Conservation (phyloP, 345 rosid genomes). For the Boechera stricta region DNA sequence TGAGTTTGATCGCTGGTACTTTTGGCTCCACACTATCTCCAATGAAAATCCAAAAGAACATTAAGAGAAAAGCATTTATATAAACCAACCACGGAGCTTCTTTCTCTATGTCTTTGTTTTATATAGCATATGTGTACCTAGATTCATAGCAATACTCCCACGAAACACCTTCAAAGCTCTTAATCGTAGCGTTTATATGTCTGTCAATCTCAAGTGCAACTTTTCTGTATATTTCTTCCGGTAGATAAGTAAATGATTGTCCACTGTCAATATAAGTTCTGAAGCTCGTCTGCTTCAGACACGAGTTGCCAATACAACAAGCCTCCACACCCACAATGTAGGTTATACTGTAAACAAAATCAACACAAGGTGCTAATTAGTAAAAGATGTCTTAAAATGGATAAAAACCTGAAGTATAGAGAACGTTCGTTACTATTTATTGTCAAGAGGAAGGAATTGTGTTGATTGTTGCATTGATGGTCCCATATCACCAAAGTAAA, state of each 20-base stretch:
- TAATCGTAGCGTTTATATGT: conserved; percentile 59
- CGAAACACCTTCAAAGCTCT: conserved; percentile 55
- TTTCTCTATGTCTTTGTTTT: not conserved
- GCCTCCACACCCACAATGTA: conserved; percentile 81
- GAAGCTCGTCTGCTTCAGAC: conserved; percentile 66
- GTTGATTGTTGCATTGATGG: conserved; percentile 71
- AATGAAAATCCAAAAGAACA: conserved; percentile 9
- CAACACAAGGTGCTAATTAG: conserved; percentile 13
- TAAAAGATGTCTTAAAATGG: not conserved
- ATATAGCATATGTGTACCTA: conserved; percentile 51
- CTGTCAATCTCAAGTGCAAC: conserved; percentile 74
- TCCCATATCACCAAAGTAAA: conserved; percentile 86
- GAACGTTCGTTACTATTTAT: conserved; percentile 61
- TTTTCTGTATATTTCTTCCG: conserved; percentile 55
- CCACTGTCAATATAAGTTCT: conserved; percentile 78
- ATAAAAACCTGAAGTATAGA: not conserved
- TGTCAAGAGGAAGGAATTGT: conserved; percentile 59
- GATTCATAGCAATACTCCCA: conserved; percentile 83
- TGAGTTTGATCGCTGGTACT: conserved; percentile 67
- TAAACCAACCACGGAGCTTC: not conserved
- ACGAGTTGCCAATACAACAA: conserved; percentile 70
- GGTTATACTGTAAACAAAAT: conserved; percentile 34
- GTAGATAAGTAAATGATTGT: conserved; percentile 85
- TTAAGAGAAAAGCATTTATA: not conserved
- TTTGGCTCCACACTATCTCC: conserved; percentile 60